Percentiles rank a stretch among this genome's conserved stretches.
These are phyloP conservation scores for Metschnikowia arizonensis DNA, from an alignment of 805 yeast genomes.

Conservation along the genomic window DNA sequence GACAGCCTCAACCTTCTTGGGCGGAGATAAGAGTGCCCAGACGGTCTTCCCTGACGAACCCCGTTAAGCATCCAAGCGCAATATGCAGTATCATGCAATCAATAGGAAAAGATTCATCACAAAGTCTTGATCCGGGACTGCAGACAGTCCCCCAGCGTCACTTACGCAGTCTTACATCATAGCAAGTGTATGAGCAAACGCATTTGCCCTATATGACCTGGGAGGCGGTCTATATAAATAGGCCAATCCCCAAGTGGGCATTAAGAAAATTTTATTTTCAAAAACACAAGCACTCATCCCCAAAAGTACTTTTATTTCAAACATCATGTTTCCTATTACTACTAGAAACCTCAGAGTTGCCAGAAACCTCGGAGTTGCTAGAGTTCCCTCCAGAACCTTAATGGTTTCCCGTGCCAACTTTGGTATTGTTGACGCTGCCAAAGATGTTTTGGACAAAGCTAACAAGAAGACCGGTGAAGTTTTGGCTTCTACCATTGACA, in stretches of 20 bases:
- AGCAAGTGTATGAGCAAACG: conserved; percentile 7
- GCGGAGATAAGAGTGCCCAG: no score
- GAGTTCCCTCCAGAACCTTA: conserved; percentile 10
- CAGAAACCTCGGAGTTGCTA: conserved; percentile 6
- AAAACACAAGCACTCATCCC: no score
- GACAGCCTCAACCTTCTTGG: no score
- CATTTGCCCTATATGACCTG: conserved; percentile 1
- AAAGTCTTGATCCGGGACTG: no score
- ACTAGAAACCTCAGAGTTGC: conserved; percentile 10
- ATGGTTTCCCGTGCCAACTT: conserved; percentile 11
- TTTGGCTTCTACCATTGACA: conserved; percentile 39
- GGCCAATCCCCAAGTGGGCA: background rate
- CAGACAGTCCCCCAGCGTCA: background rate
- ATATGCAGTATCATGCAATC: no score
- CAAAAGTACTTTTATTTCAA: no score
- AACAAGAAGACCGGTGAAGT: conserved; percentile 39
- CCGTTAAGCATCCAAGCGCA: no score
- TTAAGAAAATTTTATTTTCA: no score
- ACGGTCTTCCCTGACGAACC: no score
- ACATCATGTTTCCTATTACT: conserved; percentile 14
- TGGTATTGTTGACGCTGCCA: conserved; percentile 33
- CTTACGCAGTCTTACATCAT: conserved; percentile 8
- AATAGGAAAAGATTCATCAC: no score
- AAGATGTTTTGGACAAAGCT: conserved; percentile 30
- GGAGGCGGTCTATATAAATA: background rate